Evolutionary conservation across 495 filamentous ascomycete species (phyloP), one percentile per base, ranked within the genome.

Genomic region (Lepraria neglecta): DNA sequence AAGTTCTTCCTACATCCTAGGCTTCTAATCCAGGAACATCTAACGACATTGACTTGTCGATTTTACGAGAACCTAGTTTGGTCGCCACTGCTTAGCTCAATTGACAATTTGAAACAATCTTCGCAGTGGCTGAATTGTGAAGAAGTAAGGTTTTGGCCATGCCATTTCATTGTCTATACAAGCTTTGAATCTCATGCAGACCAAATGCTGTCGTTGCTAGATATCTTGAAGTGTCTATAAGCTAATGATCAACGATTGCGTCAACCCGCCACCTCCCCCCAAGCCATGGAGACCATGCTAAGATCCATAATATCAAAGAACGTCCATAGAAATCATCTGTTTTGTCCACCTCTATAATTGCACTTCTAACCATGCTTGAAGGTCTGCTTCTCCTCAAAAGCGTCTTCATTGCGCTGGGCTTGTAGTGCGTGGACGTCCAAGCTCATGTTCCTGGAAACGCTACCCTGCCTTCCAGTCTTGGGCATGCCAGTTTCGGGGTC

Each of bases 401-500:
- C 40, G 33, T 65, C 67, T 15, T 67, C 62, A 33, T 65, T 30
- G n/a, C 51, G 61, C 12, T 64, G 52, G 30, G 45, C 42, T 19
- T 54, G 51, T 7, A 60, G 44, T 7, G 66, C 66, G 40, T 61
- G 58, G 40, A 62, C 61, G 46, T 70, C 68, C 59, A 70, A 65
- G 33, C 64, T 67, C 66, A 70, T 68, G 43, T 63, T 63, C 27
- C 68, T 55, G 15, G 66, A 56, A 11, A 63, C 47, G 46, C 65
- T 67, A 30, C 65, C 62, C 11, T 58, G 59, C 24, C 65, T 59
- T 47, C 40, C 58, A 24, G 52, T 10, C n/a, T 56, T 64, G 44
- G 70, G 65, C 21, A 73, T 43, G 19, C 77, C 78, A 42, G 71
- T 68, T 67, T 82, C 79, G 0, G 75, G 71, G 50, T 82, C 80